Conservation (phyloP, 2,329 filamentous ascomycete genomes). For the Elsinoe perseae region DNA sequence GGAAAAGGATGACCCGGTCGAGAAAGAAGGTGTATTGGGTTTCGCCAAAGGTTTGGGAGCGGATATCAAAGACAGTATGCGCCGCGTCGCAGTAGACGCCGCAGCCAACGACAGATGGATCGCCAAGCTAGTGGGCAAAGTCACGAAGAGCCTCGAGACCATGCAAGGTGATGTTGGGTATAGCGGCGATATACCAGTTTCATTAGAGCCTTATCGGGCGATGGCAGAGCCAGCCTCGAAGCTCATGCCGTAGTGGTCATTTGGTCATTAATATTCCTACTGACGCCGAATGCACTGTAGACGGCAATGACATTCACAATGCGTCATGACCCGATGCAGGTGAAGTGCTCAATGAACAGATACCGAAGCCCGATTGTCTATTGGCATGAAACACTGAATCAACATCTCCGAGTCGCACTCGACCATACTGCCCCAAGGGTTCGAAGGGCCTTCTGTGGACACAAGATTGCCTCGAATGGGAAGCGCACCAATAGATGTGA, state of each 20-base stretch:
- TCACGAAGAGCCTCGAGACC: slow-evolving; percentile 42
- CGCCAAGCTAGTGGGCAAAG: slow-evolving; percentile 46
- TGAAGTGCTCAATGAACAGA: too few species aligned
- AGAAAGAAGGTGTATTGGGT: slow-evolving; percentile 25
- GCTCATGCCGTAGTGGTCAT: slow-evolving; percentile 30
- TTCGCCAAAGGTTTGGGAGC: slow-evolving; percentile 25
- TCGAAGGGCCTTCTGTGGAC: too few species aligned
- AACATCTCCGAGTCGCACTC: too few species aligned
- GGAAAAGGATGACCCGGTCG: slow-evolving; percentile 36
- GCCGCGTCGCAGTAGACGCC: slow-evolving; percentile 18
- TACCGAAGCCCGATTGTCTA: too few species aligned
- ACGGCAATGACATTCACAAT: too few species aligned
- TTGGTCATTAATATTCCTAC: too few species aligned
- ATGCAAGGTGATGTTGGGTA: slow-evolving; percentile 47
- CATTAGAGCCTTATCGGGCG: slow-evolving; percentile 33
- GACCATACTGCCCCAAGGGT: too few species aligned
- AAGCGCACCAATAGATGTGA: too few species aligned
- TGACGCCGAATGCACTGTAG: too few species aligned
- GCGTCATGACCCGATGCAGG: too few species aligned
- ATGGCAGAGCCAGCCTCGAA: slow-evolving; percentile 31
- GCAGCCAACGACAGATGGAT: slow-evolving; percentile 48
- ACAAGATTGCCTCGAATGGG: too few species aligned
- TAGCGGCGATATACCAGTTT: slow-evolving; percentile 40
- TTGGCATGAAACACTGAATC: too few species aligned
- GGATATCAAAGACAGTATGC: slow-evolving; percentile 25